Base-by-base conservation (phyloP, 2,329 filamentous ascomycete genomes). In the Ophiostoma perfectum region DNA sequence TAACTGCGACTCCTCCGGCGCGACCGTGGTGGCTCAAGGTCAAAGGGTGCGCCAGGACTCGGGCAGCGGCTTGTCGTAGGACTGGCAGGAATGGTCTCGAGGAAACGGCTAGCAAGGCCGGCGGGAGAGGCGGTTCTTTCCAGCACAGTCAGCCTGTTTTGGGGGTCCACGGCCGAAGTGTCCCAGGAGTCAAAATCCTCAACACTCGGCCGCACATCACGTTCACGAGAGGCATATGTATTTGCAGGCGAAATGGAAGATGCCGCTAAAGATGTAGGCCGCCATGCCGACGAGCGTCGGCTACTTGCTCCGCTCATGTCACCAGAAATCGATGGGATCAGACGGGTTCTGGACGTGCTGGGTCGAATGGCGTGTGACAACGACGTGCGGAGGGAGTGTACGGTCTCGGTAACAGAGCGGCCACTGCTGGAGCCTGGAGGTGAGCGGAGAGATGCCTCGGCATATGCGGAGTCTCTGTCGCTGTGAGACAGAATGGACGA, bases 151-250 rank as follows among this genome's bases (percentile, higher is more conserved):
- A 88, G 84, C 41, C 86, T 83, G 72, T 83, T 84, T 71, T 88
- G 84, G 2, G 84, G 78, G 72, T 89, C 88, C 2, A 91, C 87
- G 0, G 82, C 81, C 0, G 88, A 90, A 0, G 88, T 91, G 74
- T 92, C 89, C 90, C 90, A 92, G 2, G 84, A 87, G 73, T 92
- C 90, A 73, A 92, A 92, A 70, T 90, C 88, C n/a, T 85, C 83
- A 14, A 75, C 73, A 47, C 78, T 78, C 49, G 77, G 77, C 16
- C 75, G 75, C 5, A 74, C 73, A 5, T 78, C 77, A 5, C 73
- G 75, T 63, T 78, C 66, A 52, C 63, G 70, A 4, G 67, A 44
- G 16, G 64, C 45, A 41, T 52, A 62, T 16, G 67, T 69, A 44
- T 58, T 68, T 7, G 69, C 44, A 76, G 7, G 74, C 70, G 55